Percentiles rank a stretch among this genome's conserved stretches.
Evolutionary conservation across 192 early-diverging fungal genomes (phyloP).

Genomic region (Umbelopsis sp.): DNA sequence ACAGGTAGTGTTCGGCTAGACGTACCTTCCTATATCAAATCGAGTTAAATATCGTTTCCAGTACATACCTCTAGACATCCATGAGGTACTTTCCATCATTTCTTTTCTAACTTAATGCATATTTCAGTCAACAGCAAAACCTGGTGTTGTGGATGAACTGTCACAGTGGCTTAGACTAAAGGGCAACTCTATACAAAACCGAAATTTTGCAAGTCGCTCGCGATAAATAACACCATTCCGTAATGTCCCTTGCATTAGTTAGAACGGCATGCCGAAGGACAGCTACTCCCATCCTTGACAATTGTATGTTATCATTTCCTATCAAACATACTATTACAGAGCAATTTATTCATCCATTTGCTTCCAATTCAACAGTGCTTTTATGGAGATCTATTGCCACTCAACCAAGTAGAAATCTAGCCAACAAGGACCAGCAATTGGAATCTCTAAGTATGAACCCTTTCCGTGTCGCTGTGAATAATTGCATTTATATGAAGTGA

Average conservation of each 20-base stretch:
- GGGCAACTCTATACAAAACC: too few species aligned
- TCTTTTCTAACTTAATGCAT: too few species aligned
- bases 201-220: too few species aligned
- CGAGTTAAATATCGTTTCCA: too few species aligned
- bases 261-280: constrained; percentile 15
- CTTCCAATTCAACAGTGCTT: background rate
- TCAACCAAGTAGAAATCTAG: background rate
- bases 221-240: constrained; percentile 5
- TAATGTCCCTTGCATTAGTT: constrained; percentile 5
- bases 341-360: background rate
- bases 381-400: constrained; percentile 1
- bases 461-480: too few species aligned
- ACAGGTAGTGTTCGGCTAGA: too few species aligned
- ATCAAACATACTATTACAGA: background rate
- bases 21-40: too few species aligned
- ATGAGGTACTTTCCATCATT: too few species aligned
- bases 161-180: constrained; percentile 9
- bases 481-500: too few species aligned
- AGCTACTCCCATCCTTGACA: background rate
- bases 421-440: background rate
- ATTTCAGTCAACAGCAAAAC: too few species aligned
- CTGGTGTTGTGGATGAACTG: background rate
- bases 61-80: too few species aligned
- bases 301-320: background rate
- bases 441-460: background rate